Evolutionary conservation across 2,329 filamentous ascomycete genomes (phyloP), one percentile per base, ranked within the genome.

Genomic region (Colletotrichum endophyticum): DNA sequence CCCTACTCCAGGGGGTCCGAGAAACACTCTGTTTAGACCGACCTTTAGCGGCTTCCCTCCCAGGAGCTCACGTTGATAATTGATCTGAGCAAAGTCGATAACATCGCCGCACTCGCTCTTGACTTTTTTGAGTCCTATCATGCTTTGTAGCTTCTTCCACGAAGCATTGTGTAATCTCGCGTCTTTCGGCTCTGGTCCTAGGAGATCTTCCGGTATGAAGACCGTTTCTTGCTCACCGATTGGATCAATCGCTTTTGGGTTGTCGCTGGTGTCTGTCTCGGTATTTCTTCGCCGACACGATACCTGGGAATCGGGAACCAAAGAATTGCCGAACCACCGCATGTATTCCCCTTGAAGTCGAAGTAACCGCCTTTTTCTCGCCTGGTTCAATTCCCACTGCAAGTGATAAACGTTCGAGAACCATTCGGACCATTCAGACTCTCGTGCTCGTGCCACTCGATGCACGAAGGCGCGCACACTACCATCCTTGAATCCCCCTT

Each of bases 1-100:
- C 0, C 92, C 92, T 2, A 92, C 94, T 0, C 92, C 92, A 1
- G 92, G 92, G 6, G 86, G 87, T 1, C 92, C 92, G 3, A 93
- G 81, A 76, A 94, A 92, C 19, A 92, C 87, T 5, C 86, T 84
- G 79, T 93, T 93, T 0, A 93, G 84, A 2, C 86, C 89, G 28
- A 88, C 87, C 49, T 89, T 82, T 1, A 93, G 80, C 0, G 87
- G 81, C 0, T 85, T 84, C 78, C 89, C 84, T 74, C 92, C 91
- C 1, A 85, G 69, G 0, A 93, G 79, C 77, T 94, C 92, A 4
- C 91, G 85, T 3, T 86, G 74, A 76, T 93, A 92, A 78, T 94
- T 94, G 15, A 80, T 84, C 61, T 88, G 82, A 44, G 92, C 86
- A 1, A 85, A 84, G 73, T 89, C 86, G 12, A 93, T 79, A 27